Evolutionary conservation across 192 early-diverging fungal species (phyloP), one percentile per base, ranked within the genome.

Genomic region (Coemansia sp.): DNA sequence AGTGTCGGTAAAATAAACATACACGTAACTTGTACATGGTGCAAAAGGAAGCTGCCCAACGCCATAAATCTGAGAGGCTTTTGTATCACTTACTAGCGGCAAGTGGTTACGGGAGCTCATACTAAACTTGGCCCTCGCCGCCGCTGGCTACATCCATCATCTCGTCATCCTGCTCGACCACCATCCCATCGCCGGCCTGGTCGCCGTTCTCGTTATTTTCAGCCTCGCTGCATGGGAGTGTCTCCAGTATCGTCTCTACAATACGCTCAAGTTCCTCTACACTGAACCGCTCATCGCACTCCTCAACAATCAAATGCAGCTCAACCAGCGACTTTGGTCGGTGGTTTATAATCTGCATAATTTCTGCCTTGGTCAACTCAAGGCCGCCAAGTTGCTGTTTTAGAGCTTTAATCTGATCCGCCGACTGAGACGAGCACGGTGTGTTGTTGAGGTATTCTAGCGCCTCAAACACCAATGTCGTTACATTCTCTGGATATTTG

Each of bases 301-400:
- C 89, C 66, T 93, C 91, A 57, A 91, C 86, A 8, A 90, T 89
- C 68, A 88, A 61, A 51, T 85, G 72, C 51, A 93, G 70, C 61
- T 91, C 92, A 17, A 90, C 88, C 5, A 71, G 61, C 23, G 82
- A 83, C 51, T 67, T 87, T 11, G 92, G 90, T 61, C 89, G 71
- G 54, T 88, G 62, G 54, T 93, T 92, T 65, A 91, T 64, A 23
- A 93, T 87, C 76, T 91, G 91, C 50, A 94, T 73, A 0, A 86
- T 80, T 61, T 94, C 92, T 3, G 83, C 90, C 68, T 88, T 88
- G 54, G 89, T 92, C 55, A 94, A 64, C 31, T 86, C 70, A 42
- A 72, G 87, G 3, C 33, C 36, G 27, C 50, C 54, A 29, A 93
- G 64, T 3, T 61, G 70, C 22, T 64, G 56, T 58, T 88, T 83